These are phyloP conservation scores for Streptanthus diversifolius DNA, from an alignment of 345 rosid species.

Conservation along the genomic window DNA sequence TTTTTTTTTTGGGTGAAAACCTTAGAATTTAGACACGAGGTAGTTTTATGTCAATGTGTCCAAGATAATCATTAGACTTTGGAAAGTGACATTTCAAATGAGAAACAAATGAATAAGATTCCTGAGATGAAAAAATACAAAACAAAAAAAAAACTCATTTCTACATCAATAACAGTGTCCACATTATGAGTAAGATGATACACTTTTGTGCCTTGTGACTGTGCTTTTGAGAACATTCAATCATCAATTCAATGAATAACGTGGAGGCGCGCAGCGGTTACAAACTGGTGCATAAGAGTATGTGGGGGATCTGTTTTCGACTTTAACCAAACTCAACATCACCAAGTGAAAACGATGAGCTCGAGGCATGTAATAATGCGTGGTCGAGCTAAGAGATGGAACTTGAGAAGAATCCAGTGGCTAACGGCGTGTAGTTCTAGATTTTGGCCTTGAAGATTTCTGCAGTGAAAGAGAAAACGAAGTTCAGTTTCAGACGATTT, in stretches of 20 bases:
- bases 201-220: background rate
- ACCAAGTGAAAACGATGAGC: slow-evolving; percentile 3
- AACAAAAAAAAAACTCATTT: slow-evolving; percentile 3
- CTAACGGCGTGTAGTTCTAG: slow-evolving; percentile 74
- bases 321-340: slow-evolving; percentile 8
- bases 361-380: background rate
- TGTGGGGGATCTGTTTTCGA: background rate
- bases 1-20: background rate
- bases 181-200: background rate
- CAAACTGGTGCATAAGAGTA: background rate
- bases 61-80: background rate
- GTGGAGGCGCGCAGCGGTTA: background rate
- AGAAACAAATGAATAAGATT: slow-evolving; percentile 16
- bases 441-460: slow-evolving; percentile 79
- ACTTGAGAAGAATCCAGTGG: background rate
- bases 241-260: slow-evolving; percentile 1
- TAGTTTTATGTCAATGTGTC: background rate
- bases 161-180: slow-evolving; percentile 23
- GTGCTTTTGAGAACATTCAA: slow-evolving; percentile 3
- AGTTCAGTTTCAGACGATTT: slow-evolving; percentile 4
- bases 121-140: background rate
- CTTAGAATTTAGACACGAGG: background rate
- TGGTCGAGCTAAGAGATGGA: slow-evolving; percentile 1
- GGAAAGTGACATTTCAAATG: background rate
- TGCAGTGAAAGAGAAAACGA: slow-evolving; percentile 31